Evolutionary conservation across 78 protist species (phyloP), one percentile per base, ranked within the genome.

Genomic region (Polysphondylium violaceum): DNA sequence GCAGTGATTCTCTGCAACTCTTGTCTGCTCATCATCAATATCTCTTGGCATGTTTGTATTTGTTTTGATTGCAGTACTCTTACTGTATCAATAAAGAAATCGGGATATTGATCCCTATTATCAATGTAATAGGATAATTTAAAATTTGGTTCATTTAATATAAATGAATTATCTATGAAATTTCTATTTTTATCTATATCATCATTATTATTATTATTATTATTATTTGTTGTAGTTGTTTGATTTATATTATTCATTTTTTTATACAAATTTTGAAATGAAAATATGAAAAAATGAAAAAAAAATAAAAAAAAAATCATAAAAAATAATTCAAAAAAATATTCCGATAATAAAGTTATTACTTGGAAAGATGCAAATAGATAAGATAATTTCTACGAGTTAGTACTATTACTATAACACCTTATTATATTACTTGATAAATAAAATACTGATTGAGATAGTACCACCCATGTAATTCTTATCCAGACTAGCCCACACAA

Each of bases 1-100:
- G 33, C 17, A 27, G 78, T 69, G 7, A 83, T 56, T 56, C 77
- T 53, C 43, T 83, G 90, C 41, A 83, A 14, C 12, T 83, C 90
- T 6, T 29, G 50, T 59, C 69, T 83, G 36, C 74, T 79, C 50
- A 79, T 16, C 25, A 79, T 21, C 25, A 65, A 21, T 36, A 65
- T 76, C 2, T 58, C 58, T 60, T 76, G 73, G 12, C 33, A 21
- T 25, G 38, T 58, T 3, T 76, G 55, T 29, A 38, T 27, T 60
- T 25, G 35, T 40, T 29, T 59, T 25, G 2, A 17, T 27, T 60
- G 56, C 11, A 76, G 17, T 5, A 31, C 21, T 21, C 11, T 9
- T 53, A 76, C 23, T 29, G 72, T 72, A 21, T 38, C 56, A 27
- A 43, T 76, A 40, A 76, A 27, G 41, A 41, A 60, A 14, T 44